Evolutionary conservation across 148 eudicot genomes (phyloP), one percentile per base, ranked within the genome.

Genomic region (Camellia sinensis): DNA sequence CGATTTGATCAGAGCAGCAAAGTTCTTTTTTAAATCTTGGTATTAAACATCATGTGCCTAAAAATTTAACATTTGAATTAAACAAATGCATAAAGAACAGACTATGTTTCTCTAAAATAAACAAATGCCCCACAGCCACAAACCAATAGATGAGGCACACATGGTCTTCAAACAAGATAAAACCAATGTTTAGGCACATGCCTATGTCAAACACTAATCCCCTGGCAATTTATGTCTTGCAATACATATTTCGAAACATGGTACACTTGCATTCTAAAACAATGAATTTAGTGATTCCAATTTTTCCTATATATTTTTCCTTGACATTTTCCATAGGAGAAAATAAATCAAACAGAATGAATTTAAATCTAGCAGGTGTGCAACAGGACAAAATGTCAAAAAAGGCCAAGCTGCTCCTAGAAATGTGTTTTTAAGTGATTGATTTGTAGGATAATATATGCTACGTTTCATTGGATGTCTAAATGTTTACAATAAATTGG

Each of bases 51-150:
- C 40, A 21, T 9, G 29, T 10, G 73, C 73, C 45, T 45, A 45
- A n/a, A 69, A 69, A 7, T 53, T 44, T 18, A 69, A 69, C 40
- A 22, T 44, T 75, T 45, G 62, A 61, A 75, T 75, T 45, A 63
- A 61, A 10, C 37, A 52, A 22, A 50, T 52, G 59, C 54, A 2
- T 60, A 10, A 72, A 72, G 75, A 72, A 52, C 43, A 12, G 37
- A 9, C 21, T 8, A 57, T 22, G 44, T 19, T n/a, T 29, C 52
- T 21, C 9, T 29, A 46, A 64, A 29, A 14, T 65, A 77, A 43
- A 15, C 60, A 64, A 63, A 77, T 59, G 37, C 50, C 10, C 41
- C 46, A 46, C 43, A 18, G 67, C 66, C 44, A 40, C 29, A 41
- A 63, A 48, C 14, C n/a, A 22, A 77, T 15, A 46, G 43, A 18